Percentiles rank a stretch among this genome's conserved stretches.
These are phyloP conservation scores for Lumnitzera littorea DNA, from an alignment of 345 rosid species.

Conservation along the genomic window DNA sequence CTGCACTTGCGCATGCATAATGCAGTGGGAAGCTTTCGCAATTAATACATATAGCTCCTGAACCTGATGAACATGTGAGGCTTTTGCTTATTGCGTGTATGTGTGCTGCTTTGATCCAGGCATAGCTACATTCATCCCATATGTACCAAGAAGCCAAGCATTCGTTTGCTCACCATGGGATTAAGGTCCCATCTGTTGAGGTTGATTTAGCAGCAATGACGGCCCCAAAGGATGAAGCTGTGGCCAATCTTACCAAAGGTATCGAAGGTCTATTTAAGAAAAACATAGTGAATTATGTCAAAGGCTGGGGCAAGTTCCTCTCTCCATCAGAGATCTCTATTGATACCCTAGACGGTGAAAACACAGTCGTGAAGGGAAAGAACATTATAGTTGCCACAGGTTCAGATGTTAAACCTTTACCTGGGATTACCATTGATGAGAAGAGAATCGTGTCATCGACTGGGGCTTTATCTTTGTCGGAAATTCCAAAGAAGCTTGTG, in stretches of 20 bases:
- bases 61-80: too few species aligned
- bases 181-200: conserved; percentile 82
- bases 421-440: conserved; percentile 95
- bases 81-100: too few species aligned
- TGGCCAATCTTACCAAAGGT: conserved; percentile 73
- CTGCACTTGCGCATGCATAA: too few species aligned
- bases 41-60: too few species aligned
- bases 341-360: conserved; percentile 77
- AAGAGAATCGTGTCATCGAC: conserved; percentile 95
- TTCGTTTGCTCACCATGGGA: conserved; percentile 84
- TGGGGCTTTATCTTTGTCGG: conserved; percentile 72
- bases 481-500: conserved; percentile 87
- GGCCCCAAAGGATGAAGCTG: conserved; percentile 98
- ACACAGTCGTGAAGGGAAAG: conserved; percentile 77
- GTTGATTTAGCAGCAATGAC: conserved; percentile 94
- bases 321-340: conserved; percentile 91
- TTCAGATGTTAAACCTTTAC: conserved; percentile 92
- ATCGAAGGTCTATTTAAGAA: conserved; percentile 98
- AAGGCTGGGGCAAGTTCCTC: conserved; percentile 85
- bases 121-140: conserved; percentile 98
- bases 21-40: too few species aligned
- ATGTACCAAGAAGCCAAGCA: conserved; percentile 94
- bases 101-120: conserved; percentile 31
- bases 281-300: conserved; percentile 88
- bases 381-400: conserved; percentile 88